phyloP scores from a whole-genome alignment of 1,284 basidiomycete species.

The Porodaedalea pini region DNA sequence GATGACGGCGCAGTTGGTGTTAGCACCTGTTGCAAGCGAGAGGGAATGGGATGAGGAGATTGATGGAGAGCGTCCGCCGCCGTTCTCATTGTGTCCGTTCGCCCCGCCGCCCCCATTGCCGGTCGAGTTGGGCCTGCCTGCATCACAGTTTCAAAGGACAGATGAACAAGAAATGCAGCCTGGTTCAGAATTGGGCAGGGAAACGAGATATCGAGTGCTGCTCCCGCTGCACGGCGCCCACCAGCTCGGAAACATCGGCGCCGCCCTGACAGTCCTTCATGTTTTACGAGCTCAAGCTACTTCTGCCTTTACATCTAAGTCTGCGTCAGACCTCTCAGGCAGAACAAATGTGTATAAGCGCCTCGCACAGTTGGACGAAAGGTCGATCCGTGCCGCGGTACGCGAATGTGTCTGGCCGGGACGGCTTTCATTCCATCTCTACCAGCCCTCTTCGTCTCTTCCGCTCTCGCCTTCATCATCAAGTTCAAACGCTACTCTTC shows the following conservation, averaged over 20 bases:
- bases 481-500: constrained; percentile 1
- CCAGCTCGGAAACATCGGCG: constrained; percentile 78
- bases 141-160: neutral
- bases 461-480: constrained; percentile 20
- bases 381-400: constrained; percentile 48
- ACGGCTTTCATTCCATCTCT: constrained; percentile 67
- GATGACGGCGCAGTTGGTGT: constrained; percentile 43
- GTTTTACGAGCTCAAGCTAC: constrained; percentile 36
- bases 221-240: constrained; percentile 76
- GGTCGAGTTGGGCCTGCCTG: constrained; percentile 34
- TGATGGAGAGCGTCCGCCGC: constrained; percentile 34
- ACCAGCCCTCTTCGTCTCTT: neutral
- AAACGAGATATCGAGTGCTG: constrained; percentile 36
- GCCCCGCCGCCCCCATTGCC: constrained; percentile 41
- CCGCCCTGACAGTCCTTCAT: constrained; percentile 65
- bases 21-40: constrained; percentile 29
- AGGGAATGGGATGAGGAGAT: constrained; percentile 36
- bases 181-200: constrained; percentile 12
- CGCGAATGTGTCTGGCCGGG: constrained; percentile 77
- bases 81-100: constrained; percentile 37
- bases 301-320: too few species aligned
- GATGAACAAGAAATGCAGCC: constrained; percentile 38
- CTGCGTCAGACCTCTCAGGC: neutral
- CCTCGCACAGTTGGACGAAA: constrained; percentile 29
- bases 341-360: neutral